Base-by-base conservation (phyloP, 2,329 filamentous ascomycete species). In the Aureobasidium pullulans region DNA sequence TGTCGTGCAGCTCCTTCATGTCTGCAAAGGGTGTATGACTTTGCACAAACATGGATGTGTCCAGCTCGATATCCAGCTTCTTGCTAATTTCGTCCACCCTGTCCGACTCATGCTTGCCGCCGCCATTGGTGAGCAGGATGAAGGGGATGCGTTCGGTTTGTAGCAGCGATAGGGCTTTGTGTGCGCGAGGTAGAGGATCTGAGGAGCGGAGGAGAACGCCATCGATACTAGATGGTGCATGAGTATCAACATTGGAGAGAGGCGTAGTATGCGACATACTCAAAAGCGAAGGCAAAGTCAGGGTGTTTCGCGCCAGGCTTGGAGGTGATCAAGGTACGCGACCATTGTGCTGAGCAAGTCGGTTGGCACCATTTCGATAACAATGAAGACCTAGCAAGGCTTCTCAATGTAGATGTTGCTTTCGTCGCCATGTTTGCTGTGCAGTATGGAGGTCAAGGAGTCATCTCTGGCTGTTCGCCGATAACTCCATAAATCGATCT, bases 51-150 rank as follows among this genome's bases (percentile, higher is more conserved):
- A 87, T 86, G 62, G 81, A 82, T 13, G 81, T 81, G 40, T 85
- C 81, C 44, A 94, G 77, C 15, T 79, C 73, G 1, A 91, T 77
- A 29, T 81, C 77, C 6, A 95, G 80, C 65, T 84, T 84, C 44
- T 80, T 71, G 65, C 82, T 85, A 57, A 95, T 79, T 62, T 92
- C 87, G 7, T 77, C 77, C 32, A 90, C 87, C 16, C 90, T 83
- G 61, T 88, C 85, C 2, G 77, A 77, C 74, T 97, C 93, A 63
- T 85, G 84, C 69, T 88, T 90, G 60, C 94, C 94, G 43, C 94
- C 94, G 66, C 94, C 94, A 74, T 99, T 99, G 61, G 94, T 99
- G 63, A 99, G 80, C 36, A 99, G 84, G 67, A 99, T 93, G 75
- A 96, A 97, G 11, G 92, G 92, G 47, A 96, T 90, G 48, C 83